Evolutionary conservation across 768 basidiomycete genomes (phyloP), one percentile per base, ranked within the genome.

Genomic region (Boletellus sp.): DNA sequence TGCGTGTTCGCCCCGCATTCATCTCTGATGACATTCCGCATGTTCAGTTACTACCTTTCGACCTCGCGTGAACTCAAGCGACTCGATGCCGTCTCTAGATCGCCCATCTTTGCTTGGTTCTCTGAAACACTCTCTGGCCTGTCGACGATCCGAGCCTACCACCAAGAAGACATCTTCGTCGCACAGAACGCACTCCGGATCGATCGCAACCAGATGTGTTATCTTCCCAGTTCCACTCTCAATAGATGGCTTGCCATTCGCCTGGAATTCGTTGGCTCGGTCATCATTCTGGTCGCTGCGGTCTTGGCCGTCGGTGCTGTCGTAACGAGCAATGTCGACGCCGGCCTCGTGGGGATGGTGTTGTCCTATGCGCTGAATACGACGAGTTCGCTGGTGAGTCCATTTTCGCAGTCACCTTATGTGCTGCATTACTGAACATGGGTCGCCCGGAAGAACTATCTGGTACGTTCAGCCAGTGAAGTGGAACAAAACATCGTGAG

Each of bases 41-140:
- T 41, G 20, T 28, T 2, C 57, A 92, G 90, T 39, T 95, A 95
- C 67, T 94, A 94, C 65, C 79, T 94, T 8, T 76, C 87, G 4
- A 92, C 90, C 0, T 90, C 87, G 1, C 83, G 92, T 23, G 91
- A 94, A 65, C 76, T 94, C 24, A 93, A 94, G 66, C 87, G 91
- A 13, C 75, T 94, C 13, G 91, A 94, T 56, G 87, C 92, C 1
- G 85, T 91, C 23, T 90, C 90, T 4, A 84, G 89, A 35, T 91
- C 90, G 0, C 94, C 94, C 2, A 91, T 98, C 50, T 94, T 95
- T 66, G 86, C 86, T 0, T 88, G 85, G 84, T 90, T 90, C 64
- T 87, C 86, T 2, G 90, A 90, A 63, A 85, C 80, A 3, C 70
- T 84, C 33, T 76, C 79, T 4, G 92, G 92, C 8, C 67, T 91